Evolutionary conservation across 148 eudicot species (phyloP).

Genomic region (Cornus suecica): DNA sequence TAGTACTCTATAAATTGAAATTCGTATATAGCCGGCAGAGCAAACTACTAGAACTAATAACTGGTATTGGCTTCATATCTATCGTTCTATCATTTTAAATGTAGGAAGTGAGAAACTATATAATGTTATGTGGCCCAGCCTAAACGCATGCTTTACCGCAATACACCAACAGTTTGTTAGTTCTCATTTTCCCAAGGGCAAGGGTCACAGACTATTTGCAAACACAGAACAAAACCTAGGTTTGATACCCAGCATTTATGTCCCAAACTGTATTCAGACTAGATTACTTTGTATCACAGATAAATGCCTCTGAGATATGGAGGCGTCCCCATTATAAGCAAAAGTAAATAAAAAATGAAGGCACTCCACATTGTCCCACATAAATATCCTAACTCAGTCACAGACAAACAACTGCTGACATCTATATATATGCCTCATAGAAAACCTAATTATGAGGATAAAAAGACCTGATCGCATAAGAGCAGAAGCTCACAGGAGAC

Average conservation of each 20-base stretch:
- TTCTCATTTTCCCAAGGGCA: neutral
- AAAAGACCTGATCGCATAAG: neutral
- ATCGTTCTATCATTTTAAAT: too few species aligned
- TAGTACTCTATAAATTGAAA: neutral
- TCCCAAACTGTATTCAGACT: neutral
- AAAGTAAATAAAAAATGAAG: too few species aligned
- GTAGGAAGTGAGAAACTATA: too few species aligned
- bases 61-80: neutral
- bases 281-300: neutral
- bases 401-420: neutral
- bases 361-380: neutral
- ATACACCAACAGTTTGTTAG: neutral
- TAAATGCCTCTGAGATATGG: neutral
- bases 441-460: neutral
- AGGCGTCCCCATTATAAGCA: too few species aligned
- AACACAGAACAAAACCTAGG: neutral
- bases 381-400: neutral
- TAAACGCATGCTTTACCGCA: neutral
- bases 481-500: constrained; percentile 2
- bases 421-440: neutral
- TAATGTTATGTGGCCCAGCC: neutral
- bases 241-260: too few species aligned
- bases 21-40: neutral
- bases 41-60: neutral
- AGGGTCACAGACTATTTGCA: neutral